Conservation (phyloP, 1,139 yeast species). For the Lodderomyces elongisporus region DNA sequence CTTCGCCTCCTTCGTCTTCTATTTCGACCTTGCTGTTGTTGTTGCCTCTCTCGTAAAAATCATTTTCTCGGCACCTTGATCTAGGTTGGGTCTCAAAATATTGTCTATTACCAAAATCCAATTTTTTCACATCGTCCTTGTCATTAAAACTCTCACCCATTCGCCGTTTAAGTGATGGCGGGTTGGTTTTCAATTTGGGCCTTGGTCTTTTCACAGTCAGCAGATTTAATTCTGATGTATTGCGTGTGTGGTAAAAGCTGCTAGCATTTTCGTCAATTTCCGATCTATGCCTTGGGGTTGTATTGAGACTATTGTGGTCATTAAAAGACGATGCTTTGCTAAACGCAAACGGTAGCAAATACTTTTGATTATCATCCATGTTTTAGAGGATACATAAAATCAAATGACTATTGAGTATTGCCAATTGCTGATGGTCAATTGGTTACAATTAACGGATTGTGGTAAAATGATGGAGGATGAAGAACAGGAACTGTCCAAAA, state of each 20-base stretch:
- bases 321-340: slow-evolving; percentile 21
- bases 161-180: slow-evolving; percentile 39
- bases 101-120: slow-evolving; percentile 17
- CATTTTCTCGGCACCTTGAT: slow-evolving; percentile 7
- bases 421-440: no score
- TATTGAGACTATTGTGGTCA: slow-evolving; percentile 25
- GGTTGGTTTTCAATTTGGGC: slow-evolving; percentile 10
- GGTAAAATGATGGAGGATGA: no score
- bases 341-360: slow-evolving; percentile 44
- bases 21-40: slow-evolving; percentile 37
- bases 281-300: slow-evolving; percentile 32
- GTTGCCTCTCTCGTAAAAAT: no score
- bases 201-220: slow-evolving; percentile 4
- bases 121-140: slow-evolving; percentile 38
- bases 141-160: slow-evolving; percentile 46
- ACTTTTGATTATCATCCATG: slow-evolving; percentile 34
- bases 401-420: no score
- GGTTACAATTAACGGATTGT: no score
- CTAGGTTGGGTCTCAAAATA: no score
- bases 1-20: slow-evolving; percentile 44
- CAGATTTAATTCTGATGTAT: slow-evolving; percentile 2
- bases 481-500: no score
- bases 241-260: slow-evolving; percentile 34
- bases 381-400: no score
- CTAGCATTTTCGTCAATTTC: slow-evolving; percentile 37